Percentiles rank a stretch among this genome's conserved stretches.
phyloP scores from a whole-genome alignment of 1,284 basidiomycete genomes.

The Sporisorium graminicola region DNA sequence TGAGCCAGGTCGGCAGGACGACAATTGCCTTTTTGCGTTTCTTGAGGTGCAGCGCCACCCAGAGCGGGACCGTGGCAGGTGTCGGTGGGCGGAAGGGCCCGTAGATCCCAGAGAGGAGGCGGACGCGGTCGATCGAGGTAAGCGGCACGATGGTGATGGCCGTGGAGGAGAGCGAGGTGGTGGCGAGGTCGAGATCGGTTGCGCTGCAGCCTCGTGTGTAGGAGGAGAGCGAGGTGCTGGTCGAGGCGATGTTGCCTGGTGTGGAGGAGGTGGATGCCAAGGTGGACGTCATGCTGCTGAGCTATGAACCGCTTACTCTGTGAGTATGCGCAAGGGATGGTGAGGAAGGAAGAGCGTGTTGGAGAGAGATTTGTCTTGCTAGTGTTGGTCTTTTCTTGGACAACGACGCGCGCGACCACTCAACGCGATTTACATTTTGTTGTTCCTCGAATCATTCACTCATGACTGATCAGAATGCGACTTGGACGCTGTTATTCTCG shows the following conservation, averaged over 20 bases:
- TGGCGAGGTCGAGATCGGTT: constrained; percentile 50
- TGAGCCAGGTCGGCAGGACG: constrained; percentile 88
- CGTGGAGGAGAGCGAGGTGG: constrained; percentile 48
- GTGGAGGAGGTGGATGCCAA: constrained; percentile 16
- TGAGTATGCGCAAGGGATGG: background rate
- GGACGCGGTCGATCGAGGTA: constrained; percentile 61
- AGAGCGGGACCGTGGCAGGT: constrained; percentile 85
- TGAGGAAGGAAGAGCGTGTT: background rate
- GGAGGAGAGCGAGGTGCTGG: constrained; percentile 25
- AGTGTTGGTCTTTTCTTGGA: constrained; percentile 39
- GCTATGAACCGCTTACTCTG: background rate
- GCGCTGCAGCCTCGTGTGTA: constrained; percentile 17
- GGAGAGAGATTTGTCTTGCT: background rate
- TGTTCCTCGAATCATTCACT: constrained; percentile 2
- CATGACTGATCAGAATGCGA: too few species aligned
- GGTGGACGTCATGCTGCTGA: constrained; percentile 18
- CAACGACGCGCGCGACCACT: constrained; percentile 21
- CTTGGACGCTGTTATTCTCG: too few species aligned
- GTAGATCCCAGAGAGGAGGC: constrained; percentile 73
- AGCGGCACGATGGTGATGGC: constrained; percentile 61
- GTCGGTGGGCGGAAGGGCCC: constrained; percentile 91
- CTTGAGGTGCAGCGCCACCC: constrained; percentile 94
- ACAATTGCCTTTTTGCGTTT: constrained; percentile 93
- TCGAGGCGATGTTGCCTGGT: constrained; percentile 18
- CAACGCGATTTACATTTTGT: constrained; percentile 23